phyloP scores from a whole-genome alignment of 768 basidiomycete genomes.

The Asterophora lycoperdoides region DNA sequence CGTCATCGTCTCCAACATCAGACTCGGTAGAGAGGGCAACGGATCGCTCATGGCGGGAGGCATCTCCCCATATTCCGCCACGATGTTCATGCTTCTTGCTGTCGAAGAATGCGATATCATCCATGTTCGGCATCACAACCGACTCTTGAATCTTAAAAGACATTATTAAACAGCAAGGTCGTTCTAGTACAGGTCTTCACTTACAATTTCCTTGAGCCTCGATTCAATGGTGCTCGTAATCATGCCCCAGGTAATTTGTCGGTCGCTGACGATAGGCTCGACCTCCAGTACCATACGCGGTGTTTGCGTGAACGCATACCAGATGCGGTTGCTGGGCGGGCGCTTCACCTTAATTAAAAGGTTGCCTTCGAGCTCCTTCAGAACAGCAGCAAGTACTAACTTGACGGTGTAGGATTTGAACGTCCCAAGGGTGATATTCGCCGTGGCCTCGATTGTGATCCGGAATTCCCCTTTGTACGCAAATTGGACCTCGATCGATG shows the following conservation, averaged over 20 bases:
- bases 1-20: constrained; percentile 21
- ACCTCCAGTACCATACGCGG: constrained; percentile 88
- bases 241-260: constrained; percentile 93
- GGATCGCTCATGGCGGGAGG: constrained; percentile 43
- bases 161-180: constrained; percentile 3
- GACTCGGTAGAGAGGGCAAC: constrained; percentile 15
- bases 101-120: constrained; percentile 95
- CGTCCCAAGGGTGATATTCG: constrained; percentile 77
- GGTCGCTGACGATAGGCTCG: constrained; percentile 90
- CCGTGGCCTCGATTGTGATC: constrained; percentile 86
- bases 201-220: constrained; percentile 82
- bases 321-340: constrained; percentile 93
- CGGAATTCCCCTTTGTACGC: constrained; percentile 84
- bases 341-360: constrained; percentile 84
- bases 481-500: constrained; percentile 81
- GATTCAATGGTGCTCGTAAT: constrained; percentile 88
- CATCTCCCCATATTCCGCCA: constrained; percentile 89
- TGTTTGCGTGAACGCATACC: constrained; percentile 91
- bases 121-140: constrained; percentile 95
- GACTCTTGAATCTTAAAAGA: constrained; percentile 79
- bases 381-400: constrained; percentile 80
- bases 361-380: constrained; percentile 91
- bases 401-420: constrained; percentile 88
- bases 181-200: constrained; percentile 11
- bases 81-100: constrained; percentile 58